Percentiles rank a stretch among this genome's conserved stretches.
phyloP scores from a whole-genome alignment of 2,329 filamentous ascomycete genomes.

The Fusarium compactum region DNA sequence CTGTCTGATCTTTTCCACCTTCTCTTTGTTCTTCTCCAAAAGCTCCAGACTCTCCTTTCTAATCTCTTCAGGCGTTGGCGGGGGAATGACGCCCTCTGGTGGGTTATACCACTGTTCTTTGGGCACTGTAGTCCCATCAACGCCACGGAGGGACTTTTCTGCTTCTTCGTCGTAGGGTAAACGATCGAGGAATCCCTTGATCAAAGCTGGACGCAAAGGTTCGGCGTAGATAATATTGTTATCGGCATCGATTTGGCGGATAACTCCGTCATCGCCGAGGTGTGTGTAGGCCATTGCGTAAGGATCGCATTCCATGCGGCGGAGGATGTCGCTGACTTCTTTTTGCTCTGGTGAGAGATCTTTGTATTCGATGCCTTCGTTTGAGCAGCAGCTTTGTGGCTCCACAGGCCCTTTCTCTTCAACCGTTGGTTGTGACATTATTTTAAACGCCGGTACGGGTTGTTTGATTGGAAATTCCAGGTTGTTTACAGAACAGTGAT shows the following conservation, averaged over 20 bases:
- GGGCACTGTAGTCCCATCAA: background rate
- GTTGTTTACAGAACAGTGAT: background rate
- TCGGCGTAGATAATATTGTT: background rate
- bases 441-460: rapidly evolving
- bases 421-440: background rate
- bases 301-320: background rate
- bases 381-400: background rate
- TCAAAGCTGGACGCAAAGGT: background rate
- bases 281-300: background rate
- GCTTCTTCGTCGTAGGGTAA: background rate
- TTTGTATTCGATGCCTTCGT: background rate
- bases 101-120: slow-evolving; percentile 4
- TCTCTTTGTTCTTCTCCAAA: background rate
- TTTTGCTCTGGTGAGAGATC: background rate
- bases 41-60: background rate
- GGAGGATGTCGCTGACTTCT: slow-evolving; percentile 11
- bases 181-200: slow-evolving; percentile 1
- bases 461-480: rapidly evolving
- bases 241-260: slow-evolving; percentile 8
- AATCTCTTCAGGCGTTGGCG: background rate
- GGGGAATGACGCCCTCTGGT: background rate
- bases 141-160: background rate
- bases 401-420: rapidly evolving
- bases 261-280: slow-evolving; percentile 5
- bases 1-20: rapidly evolving